Evolutionary conservation across 164 flowering plant species (phyloP).

Genomic region (Macadamia integrifolia): DNA sequence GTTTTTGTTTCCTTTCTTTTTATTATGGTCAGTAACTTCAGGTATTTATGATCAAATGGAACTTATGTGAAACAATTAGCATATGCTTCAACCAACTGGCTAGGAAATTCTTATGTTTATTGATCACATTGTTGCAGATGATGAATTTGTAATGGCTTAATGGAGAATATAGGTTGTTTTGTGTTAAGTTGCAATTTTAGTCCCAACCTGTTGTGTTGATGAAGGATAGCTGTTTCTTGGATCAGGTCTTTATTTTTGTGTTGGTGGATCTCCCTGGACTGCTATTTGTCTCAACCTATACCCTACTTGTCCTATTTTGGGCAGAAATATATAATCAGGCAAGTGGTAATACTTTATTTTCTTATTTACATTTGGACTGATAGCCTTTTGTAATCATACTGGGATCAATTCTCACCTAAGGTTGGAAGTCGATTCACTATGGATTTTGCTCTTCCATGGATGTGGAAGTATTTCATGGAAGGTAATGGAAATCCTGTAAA

Average conservation of each 20-base stretch:
- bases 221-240: conserved; percentile 10
- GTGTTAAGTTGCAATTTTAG: not conserved
- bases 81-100: not conserved
- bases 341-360: conserved; percentile 20
- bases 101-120: not conserved
- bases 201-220: conserved; percentile 10
- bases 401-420: no score
- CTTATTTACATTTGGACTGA: not conserved
- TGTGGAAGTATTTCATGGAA: no score
- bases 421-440: no score
- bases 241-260: conserved; percentile 58
- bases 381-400: not conserved
- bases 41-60: not conserved
- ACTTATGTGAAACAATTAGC: not conserved
- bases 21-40: not conserved
- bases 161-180: not conserved
- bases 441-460: no score
- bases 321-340: conserved; percentile 99
- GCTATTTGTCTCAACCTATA: conserved; percentile 88
- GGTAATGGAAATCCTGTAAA: no score
- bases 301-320: conserved; percentile 94
- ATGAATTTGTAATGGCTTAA: not conserved
- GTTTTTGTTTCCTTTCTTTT: not conserved
- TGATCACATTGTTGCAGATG: not conserved
- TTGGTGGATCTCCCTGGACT: conserved; percentile 83